Base-by-base conservation (phyloP, 2,329 filamentous ascomycete species). In the Plectosphaerella cucumerina region DNA sequence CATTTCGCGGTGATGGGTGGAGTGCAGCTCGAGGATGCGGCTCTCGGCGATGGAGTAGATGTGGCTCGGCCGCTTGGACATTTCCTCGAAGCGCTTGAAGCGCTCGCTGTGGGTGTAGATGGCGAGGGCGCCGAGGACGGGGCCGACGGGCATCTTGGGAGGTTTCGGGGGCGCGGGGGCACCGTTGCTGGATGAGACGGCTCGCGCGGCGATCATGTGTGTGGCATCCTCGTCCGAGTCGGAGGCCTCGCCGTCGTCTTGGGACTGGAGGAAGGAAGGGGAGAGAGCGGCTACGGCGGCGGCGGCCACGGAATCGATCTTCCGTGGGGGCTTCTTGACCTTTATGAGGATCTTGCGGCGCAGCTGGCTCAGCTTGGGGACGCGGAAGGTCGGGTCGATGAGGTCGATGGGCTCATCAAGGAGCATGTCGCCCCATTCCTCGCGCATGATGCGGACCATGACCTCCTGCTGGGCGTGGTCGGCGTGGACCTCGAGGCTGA, bases 371-470 rank as follows among this genome's bases (percentile, higher is more conserved):
- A 96, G 84, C 31, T 82, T 79, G 0, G 89, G 87, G 22, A 93
- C 79, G 5, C 73, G 71, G 50, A 79, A 73, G 14, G 67, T 71
- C 0, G 83, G 74, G 63, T 82, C 65, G 58, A 73, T 72, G 59
- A 74, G 69, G 18, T 78, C 74, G 18, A 70, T 77, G 35, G 71
- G 71, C 49, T 70, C 60, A 20, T 90, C 85, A 11, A 97, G 75
- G 6, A 97, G 75, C 60, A 87, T 71, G 0, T 81, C 85, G 39
- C 79, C 81, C 91, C 92, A 99, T 56, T 89, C 87, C 58, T 96
- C 84, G 57, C 85, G 85, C 87, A 99, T 97, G 56, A 97, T 96
- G 50, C 89, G 81, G 11, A 96, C 92, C 89, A 97, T 97, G 47
- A 88, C 80, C 56, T 90, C 84, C 67, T 99, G 94, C 67, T 97